Base-by-base conservation (phyloP, 2,329 filamentous ascomycete genomes). In the Aureobasidium sp. region DNA sequence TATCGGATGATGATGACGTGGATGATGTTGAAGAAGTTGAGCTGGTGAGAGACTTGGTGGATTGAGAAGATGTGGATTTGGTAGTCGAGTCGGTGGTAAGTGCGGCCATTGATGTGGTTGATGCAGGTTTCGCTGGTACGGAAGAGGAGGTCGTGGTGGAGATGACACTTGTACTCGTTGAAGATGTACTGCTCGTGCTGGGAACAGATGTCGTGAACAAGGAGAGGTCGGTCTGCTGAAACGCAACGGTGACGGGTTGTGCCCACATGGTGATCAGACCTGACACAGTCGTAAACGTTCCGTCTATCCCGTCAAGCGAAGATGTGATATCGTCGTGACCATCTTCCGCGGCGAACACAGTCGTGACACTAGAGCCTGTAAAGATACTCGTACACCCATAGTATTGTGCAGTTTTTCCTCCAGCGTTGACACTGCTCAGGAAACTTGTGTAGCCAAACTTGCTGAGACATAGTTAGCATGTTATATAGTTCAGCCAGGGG, bases 191-290 rank as follows among this genome's bases (percentile, higher is more conserved):
- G 27, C 36, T 54, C 8, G 34, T 41, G 37, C 50, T 54, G 36
- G 50, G 30, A 5, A n/a, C 14, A 39, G 10, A 5, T n/a, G 62
- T 62, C n/a, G 59, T 60, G 45, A 65, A 66, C 11, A 66, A 39
- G 37, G 53, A 50, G 8, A 64, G 32, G 41, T 65, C 64, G 21
- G 42, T 34, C 25, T 53, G 11, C 50, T 62, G 50, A 27, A 62
- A 63, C 30, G 64, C 63, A 7, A 67, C 59, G 10, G 65, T 64
- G 32, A 66, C 59, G 2, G 63, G 66, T 48, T 69, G 67, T 13
- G 68, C 68, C 68, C 67, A 70, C 68, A 69, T 69, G 6, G 68
- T 70, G 27, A 71, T 49, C 10, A 68, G 67, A 2, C 68, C 69
- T 1, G 49, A 48, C 48, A 71, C 64, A 11, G 62, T 57, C 61